Evolutionary conservation across 352 stramenopile genomes (phyloP).

Genomic region (Phytopythium litorale): DNA sequence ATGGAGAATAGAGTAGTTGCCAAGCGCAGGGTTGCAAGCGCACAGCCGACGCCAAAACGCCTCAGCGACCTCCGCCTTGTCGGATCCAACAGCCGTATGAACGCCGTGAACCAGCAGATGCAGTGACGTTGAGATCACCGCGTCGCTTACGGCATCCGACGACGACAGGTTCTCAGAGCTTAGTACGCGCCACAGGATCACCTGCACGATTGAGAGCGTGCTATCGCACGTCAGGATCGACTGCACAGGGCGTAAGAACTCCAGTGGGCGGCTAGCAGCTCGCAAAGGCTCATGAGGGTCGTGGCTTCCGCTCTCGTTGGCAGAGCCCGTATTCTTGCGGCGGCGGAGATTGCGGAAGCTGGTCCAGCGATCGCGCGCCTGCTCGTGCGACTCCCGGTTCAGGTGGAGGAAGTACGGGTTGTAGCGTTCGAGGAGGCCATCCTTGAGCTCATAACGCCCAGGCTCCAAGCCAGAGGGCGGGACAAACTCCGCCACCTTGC

Average conservation of each 20-base stretch:
- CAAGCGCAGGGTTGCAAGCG: conserved; percentile 21
- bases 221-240: conserved; percentile 62
- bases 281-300: conserved; percentile 41
- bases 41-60: conserved; percentile 57
- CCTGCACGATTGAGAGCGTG: conserved; percentile 58
- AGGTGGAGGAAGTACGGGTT: conserved; percentile 87
- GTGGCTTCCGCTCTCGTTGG: neutral
- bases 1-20: conserved; percentile 43
- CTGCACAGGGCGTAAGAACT: conserved; percentile 54
- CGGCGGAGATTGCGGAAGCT: conserved; percentile 53
- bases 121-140: conserved; percentile 77
- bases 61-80: conserved; percentile 5
- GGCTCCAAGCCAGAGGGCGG: conserved; percentile 71
- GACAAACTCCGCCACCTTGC: conserved; percentile 67
- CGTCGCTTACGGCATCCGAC: conserved; percentile 58
- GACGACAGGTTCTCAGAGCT: conserved; percentile 25
- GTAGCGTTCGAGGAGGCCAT: conserved; percentile 68
- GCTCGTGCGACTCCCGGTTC: conserved; percentile 79
- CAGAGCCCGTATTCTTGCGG: conserved; percentile 14
- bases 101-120: conserved; percentile 80
- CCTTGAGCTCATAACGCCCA: conserved; percentile 76
- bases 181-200: conserved; percentile 61
- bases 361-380: conserved; percentile 80
- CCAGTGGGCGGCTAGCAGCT: conserved; percentile 28
- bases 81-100: conserved; percentile 38